Evolutionary conservation across 2,329 filamentous ascomycete genomes (phyloP).

Genomic region (Exophiala sideris): DNA sequence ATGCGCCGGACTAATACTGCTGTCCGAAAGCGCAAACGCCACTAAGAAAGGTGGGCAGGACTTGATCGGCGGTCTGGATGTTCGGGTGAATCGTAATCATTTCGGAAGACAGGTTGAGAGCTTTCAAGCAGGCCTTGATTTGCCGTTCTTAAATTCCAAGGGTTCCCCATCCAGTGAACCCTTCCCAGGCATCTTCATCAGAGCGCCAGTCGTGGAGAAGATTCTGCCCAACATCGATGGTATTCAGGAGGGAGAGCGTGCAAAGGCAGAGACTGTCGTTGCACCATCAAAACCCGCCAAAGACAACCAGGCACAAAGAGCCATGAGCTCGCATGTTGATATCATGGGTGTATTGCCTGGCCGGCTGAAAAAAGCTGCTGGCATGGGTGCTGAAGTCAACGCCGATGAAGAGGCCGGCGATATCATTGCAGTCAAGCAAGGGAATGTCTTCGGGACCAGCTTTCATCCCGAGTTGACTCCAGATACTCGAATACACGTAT

Average conservation of each 20-base stretch:
- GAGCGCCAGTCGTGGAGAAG: conserved; percentile 87
- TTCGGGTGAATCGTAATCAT: conserved; percentile 88
- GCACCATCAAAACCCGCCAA: conserved; percentile 54
- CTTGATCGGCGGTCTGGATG: conserved; percentile 84
- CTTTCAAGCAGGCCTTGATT: conserved; percentile 71
- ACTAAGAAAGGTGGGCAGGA: conserved; percentile 91
- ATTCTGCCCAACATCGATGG: conserved; percentile 57
- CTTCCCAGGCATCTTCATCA: conserved; percentile 86
- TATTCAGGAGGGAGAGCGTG: conserved; percentile 50
- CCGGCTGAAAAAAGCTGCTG: conserved; percentile 47
- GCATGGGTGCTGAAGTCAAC: conserved; percentile 39
- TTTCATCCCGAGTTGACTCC: conserved; percentile 93
- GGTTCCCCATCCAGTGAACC: conserved; percentile 34
- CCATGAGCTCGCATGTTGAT: conserved; percentile 52
- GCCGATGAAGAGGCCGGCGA: conserved; percentile 54
- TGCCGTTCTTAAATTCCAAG: conserved; percentile 62
- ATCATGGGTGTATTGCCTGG: conserved; percentile 57
- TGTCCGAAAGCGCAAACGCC: conserved; percentile 81
- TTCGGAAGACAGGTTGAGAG: conserved; percentile 92
- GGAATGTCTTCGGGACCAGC: conserved; percentile 89
- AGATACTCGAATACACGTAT: conserved; percentile 82
- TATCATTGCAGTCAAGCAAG: conserved; percentile 84
- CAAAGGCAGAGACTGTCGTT: conserved; percentile 51
- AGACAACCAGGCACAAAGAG: conserved; percentile 43
- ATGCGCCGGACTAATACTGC: conserved; percentile 87